Percentiles rank a stretch among this genome's conserved stretches.
phyloP scores from a whole-genome alignment of 345 rosid genomes.

The Eucalyptus marginata region DNA sequence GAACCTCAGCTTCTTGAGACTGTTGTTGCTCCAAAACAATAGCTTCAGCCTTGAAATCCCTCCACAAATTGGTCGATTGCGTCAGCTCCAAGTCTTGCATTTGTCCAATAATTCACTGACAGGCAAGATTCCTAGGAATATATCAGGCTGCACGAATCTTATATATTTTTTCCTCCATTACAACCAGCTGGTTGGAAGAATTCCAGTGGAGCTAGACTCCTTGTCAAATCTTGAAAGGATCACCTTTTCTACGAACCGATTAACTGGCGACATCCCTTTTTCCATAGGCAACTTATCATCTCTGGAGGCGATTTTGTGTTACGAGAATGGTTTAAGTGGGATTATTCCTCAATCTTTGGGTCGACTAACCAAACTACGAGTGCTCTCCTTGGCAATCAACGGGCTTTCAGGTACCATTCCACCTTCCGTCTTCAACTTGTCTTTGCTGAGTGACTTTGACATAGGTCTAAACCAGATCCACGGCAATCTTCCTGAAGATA shows the following conservation, averaged over 20 bases:
- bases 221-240: not conserved
- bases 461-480: not conserved
- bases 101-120: not conserved
- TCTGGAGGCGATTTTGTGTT: rapidly evolving
- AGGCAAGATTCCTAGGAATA: not conserved
- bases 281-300: not conserved
- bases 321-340: not conserved
- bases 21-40: rapidly evolving
- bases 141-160: not conserved
- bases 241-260: rapidly evolving
- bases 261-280: not conserved
- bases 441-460: not conserved
- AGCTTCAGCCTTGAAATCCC: too few relatives aligned
- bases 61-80: rapidly evolving
- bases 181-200: not conserved
- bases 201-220: not conserved
- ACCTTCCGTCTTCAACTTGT: conserved; percentile 5
- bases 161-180: rapidly evolving
- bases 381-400: rapidly evolving
- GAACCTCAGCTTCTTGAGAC: too few relatives aligned
- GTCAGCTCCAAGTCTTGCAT: rapidly evolving
- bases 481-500: conserved; percentile 4
- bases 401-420: conserved; percentile 5
- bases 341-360: not conserved
- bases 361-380: not conserved